These are phyloP conservation scores for Globisporangium nagaii DNA, from an alignment of 352 stramenopile species.

Conservation along the genomic window DNA sequence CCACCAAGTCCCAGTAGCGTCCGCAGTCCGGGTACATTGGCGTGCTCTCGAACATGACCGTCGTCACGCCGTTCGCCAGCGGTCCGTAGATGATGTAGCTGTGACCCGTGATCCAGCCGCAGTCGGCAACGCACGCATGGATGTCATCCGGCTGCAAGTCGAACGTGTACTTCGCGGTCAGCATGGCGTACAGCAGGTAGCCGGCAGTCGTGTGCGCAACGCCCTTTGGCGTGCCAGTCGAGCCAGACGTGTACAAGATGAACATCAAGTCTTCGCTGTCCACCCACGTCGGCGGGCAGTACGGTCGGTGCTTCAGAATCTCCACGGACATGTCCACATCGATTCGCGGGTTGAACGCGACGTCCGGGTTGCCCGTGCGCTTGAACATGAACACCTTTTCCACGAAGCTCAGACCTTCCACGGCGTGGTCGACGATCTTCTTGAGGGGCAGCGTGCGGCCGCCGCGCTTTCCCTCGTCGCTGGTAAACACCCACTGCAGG, in stretches of 20 bases:
- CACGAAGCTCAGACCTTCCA: conserved; percentile 87
- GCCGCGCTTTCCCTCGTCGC: conserved; percentile 91
- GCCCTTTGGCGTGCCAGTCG: conserved; percentile 94
- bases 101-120: conserved; percentile 97
- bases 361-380: conserved; percentile 66
- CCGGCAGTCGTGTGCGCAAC: conserved; percentile 94
- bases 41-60: conserved; percentile 98
- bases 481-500: conserved; percentile 90
- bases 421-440: conserved; percentile 92
- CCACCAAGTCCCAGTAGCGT: conserved; percentile 96
- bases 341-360: conserved; percentile 69
- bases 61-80: conserved; percentile 95
- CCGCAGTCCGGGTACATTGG: conserved; percentile 95
- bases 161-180: conserved; percentile 94
- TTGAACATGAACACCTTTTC: conserved; percentile 95
- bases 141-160: conserved; percentile 92
- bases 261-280: conserved; percentile 96
- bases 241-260: conserved; percentile 98
- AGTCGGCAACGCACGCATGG: conserved; percentile 94
- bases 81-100: conserved; percentile 97
- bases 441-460: conserved; percentile 93
- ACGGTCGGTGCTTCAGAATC: conserved; percentile 86
- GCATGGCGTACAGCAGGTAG: conserved; percentile 92
- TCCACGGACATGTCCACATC: conserved; percentile 94
- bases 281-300: conserved; percentile 94